A percentile compares a stretch with the other conserved stretches of the same genome.
Conservation (phyloP, 2,329 filamentous ascomycete genomes). For the Aspergillus sergii region DNA sequence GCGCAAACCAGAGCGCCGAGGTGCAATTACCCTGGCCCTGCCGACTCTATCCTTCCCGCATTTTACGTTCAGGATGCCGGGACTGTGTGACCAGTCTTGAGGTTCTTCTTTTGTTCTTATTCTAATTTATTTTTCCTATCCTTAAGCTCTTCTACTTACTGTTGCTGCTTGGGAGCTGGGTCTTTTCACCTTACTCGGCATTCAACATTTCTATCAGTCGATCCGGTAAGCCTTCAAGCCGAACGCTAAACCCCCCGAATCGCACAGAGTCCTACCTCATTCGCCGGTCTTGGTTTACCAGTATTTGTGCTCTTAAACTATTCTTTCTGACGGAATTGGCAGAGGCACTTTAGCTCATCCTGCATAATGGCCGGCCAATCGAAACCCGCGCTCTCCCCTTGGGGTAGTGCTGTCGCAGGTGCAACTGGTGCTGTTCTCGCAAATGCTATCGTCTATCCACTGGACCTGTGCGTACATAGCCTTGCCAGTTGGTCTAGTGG, state of each 20-base stretch:
- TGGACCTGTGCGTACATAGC: constrained; percentile 77
- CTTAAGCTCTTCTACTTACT: not conserved
- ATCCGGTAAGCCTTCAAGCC: constrained; percentile 2
- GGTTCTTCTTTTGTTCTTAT: constrained; percentile 14
- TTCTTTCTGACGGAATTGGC: not conserved
- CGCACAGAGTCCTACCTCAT: not conserved
- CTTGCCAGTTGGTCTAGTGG: not conserved
- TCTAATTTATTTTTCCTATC: not conserved
- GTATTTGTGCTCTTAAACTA: not conserved
- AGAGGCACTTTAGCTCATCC: constrained; percentile 1
- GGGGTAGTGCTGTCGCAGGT: constrained; percentile 90
- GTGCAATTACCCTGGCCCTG: constrained; percentile 21
- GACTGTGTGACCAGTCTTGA: not conserved
- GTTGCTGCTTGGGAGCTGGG: not conserved
- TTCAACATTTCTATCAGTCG: not conserved
- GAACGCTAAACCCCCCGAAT: not conserved
- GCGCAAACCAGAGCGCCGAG: constrained; percentile 32
- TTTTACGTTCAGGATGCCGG: constrained; percentile 1
- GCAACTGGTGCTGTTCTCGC: constrained; percentile 91
- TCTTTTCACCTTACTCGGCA: not conserved
- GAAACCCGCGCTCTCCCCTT: constrained; percentile 79
- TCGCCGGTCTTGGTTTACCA: not conserved
- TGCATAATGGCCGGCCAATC: constrained; percentile 56
- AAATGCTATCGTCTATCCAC: constrained; percentile 91
- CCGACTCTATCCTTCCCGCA: constrained; percentile 15